Percentiles rank a stretch among this genome's conserved stretches.
These are phyloP conservation scores for Ustilago shanxiensis DNA, from an alignment of 1,284 basidiomycete genomes.

Conservation along the genomic window DNA sequence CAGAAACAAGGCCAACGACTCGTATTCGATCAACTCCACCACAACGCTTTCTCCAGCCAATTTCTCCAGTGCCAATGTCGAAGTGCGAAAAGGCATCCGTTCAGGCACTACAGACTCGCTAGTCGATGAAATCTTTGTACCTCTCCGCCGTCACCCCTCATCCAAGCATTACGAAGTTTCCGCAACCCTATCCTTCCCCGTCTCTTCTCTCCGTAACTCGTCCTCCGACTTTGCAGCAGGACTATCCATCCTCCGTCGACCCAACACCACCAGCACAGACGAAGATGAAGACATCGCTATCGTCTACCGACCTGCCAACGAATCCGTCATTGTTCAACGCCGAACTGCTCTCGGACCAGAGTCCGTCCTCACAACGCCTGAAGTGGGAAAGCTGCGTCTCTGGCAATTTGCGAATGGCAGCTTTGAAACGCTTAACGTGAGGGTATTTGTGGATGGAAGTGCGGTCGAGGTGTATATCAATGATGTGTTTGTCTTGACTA, in stretches of 20 bases:
- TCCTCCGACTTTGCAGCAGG: conserved; percentile 28
- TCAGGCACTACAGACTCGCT: conserved; percentile 12
- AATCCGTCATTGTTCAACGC: conserved; percentile 28
- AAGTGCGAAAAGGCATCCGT: conserved; percentile 14
- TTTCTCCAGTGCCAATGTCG: not conserved
- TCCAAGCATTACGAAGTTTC: conserved; percentile 27
- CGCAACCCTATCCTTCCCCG: conserved; percentile 31
- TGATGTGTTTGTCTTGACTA: conserved; percentile 39
- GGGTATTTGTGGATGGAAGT: conserved; percentile 44
- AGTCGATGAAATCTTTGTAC: conserved; percentile 28
- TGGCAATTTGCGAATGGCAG: conserved; percentile 21
- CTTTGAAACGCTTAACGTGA: conserved; percentile 15
- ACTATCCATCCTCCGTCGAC: conserved; percentile 27
- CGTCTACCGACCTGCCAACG: conserved; percentile 38
- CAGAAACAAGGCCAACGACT: conserved; percentile 23
- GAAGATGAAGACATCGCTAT: conserved; percentile 27
- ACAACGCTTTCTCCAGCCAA: not conserved
- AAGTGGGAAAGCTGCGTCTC: conserved; percentile 36
- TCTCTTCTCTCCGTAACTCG: conserved; percentile 24
- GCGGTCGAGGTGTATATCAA: conserved; percentile 49
- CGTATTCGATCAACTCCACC: conserved; percentile 1
- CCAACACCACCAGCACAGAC: not conserved
- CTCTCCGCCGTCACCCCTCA: conserved; percentile 19
- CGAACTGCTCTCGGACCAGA: conserved; percentile 29
- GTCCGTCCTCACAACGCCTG: conserved; percentile 17